A percentile compares a stretch with the other conserved stretches of the same genome.
Conservation (phyloP, 1,284 basidiomycete species). For the Tylopilus sp. region DNA sequence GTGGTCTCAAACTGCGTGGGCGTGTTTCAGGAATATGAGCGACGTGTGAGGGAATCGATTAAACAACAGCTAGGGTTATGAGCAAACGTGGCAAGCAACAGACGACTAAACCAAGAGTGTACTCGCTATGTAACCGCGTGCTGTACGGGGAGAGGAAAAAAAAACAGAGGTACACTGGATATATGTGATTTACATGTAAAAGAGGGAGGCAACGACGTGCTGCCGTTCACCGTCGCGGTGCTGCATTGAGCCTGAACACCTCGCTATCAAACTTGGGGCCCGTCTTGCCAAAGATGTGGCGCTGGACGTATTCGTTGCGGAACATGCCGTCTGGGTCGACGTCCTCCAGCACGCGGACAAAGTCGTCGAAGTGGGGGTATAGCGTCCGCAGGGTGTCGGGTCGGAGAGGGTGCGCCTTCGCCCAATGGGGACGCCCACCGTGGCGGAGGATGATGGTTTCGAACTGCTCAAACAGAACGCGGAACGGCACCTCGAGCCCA, state of each 20-base stretch:
- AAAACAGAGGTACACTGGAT: not conserved
- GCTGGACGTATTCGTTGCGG: slow-evolving; percentile 73
- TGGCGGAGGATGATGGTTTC: slow-evolving; percentile 72
- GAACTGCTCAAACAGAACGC: slow-evolving; percentile 76
- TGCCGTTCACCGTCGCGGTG: slow-evolving; percentile 11
- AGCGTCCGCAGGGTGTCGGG: slow-evolving; percentile 63
- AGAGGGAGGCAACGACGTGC: not conserved
- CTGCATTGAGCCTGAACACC: slow-evolving; percentile 47
- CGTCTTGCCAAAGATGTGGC: slow-evolving; percentile 63
- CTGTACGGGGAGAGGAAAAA: not conserved
- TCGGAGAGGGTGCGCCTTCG: slow-evolving; percentile 82
- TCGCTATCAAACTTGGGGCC: slow-evolving; percentile 45
- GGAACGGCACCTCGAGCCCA: slow-evolving; percentile 84
- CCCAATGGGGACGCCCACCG: slow-evolving; percentile 94
- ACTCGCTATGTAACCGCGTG: slow-evolving; percentile 1
- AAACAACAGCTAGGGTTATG: slow-evolving; percentile 69
- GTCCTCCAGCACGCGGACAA: slow-evolving; percentile 61
- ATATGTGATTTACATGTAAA: not conserved
- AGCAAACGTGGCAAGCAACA: slow-evolving; percentile 13
- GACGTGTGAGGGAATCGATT: slow-evolving; percentile 65
- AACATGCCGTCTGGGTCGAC: slow-evolving; percentile 84
- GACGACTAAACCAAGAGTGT: slow-evolving; percentile 17
- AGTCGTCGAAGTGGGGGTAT: slow-evolving; percentile 86
- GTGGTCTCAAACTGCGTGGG: not conserved
- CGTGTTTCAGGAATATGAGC: slow-evolving; percentile 60